phyloP scores from a whole-genome alignment of 768 basidiomycete genomes.

The Mrakia gelida region DNA sequence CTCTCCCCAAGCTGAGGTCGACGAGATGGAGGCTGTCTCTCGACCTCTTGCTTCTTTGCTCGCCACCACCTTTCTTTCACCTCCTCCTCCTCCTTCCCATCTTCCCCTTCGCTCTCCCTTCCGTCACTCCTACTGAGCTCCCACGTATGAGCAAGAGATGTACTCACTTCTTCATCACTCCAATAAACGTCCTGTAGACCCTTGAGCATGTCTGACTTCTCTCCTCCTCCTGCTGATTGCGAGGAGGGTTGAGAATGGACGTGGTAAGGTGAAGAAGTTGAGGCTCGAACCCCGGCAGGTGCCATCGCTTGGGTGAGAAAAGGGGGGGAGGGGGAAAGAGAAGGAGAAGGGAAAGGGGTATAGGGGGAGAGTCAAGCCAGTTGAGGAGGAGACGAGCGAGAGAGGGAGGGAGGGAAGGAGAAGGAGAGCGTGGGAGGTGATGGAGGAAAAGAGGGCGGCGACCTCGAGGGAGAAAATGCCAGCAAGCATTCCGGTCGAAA shows the following conservation, averaged over 20 bases:
- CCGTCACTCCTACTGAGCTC: background rate
- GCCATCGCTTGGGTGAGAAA: background rate
- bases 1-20: background rate
- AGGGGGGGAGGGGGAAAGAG: too few relatives aligned
- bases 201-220: slow-evolving; percentile 41
- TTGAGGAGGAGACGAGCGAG: slow-evolving; percentile 3
- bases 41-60: too few relatives aligned
- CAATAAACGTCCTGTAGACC: slow-evolving; percentile 45
- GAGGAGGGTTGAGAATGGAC: background rate
- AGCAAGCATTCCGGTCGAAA: background rate
- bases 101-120: background rate
- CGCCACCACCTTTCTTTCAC: background rate
- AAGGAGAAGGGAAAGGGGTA: background rate
- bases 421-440: background rate
- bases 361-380: background rate
- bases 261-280: background rate
- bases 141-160: background rate
- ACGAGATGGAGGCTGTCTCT: too few relatives aligned
- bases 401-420: background rate
- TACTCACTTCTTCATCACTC: slow-evolving; percentile 47
- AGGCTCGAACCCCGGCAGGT: background rate
- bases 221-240: background rate
- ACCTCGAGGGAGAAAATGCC: background rate
- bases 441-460: background rate
- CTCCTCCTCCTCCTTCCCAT: slow-evolving; percentile 6